Base-by-base conservation (phyloP, 2,329 filamentous ascomycete species). In the Eutypa lata region DNA sequence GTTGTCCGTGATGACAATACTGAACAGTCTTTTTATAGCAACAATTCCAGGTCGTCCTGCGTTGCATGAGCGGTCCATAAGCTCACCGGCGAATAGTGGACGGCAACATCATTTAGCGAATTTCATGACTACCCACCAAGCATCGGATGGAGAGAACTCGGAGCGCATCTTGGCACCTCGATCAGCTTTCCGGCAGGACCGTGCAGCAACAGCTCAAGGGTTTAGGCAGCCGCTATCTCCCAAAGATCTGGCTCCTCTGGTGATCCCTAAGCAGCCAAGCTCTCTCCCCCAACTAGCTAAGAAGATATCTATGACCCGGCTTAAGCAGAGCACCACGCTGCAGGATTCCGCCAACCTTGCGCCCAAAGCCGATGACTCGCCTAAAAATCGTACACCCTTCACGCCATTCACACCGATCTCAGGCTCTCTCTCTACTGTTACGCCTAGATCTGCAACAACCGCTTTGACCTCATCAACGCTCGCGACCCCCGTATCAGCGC, bases 21-120 rank as follows among this genome's bases (percentile, higher is more conserved):
- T 65, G 48, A 69, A n/a, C n/a, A n/a, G n/a, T n/a, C 61, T n/a
- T 47, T 45, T 38, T 44, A 2, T 58, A 87, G 84, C 86, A 57
- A 88, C 86, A 26, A 86, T 88, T 59, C 86, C 86, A 33, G 84
- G 84, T 40, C 78, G 83, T 7, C 84, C 83, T 51, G 76, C 84
- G 33, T 68, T 87, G 24, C 83, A 87, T 59, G 84, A 87, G 69
- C 78, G 84, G 52, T 87, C 84, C 37, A 79, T 77, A 53, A 86
- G 82, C 65, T 81, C 82, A n/a, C 82, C 84, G 2, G 78, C 78
- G 8, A 71, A 75, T 56, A 75, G 71, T 49, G 75, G 75, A 71
- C 75, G 75, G 58, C 73, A 76, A 47, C 72, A 78, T 52, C 67
- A 72, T 38, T 67, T 76, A 26, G 70, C 65, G 65, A 67, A 26